phyloP scores from a whole-genome alignment of 768 basidiomycete genomes.

The Agrocybe chaxingu region DNA sequence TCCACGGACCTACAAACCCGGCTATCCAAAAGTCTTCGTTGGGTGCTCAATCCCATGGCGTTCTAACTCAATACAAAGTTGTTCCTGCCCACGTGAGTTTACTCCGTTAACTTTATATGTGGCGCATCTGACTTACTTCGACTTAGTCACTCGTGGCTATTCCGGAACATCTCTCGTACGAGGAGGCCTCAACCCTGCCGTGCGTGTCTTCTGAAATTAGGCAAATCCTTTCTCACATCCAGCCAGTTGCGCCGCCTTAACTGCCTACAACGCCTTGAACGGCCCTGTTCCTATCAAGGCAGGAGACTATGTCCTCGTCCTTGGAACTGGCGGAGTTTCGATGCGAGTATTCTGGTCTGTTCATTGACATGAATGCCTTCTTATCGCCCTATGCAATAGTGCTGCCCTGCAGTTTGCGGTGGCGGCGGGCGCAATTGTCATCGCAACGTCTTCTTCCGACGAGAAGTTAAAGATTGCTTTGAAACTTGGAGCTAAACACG shows the following conservation, averaged over 20 bases:
- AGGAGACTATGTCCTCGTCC: conserved; percentile 56
- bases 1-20: conserved; percentile 38
- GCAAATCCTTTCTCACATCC: not conserved
- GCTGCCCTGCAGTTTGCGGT: conserved; percentile 61
- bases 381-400: conserved; percentile 19
- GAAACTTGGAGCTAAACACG: conserved; percentile 49
- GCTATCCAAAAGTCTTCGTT: conserved; percentile 33
- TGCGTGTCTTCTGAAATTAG: conserved; percentile 20
- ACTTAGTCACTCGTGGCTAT: conserved; percentile 46
- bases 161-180: conserved; percentile 56
- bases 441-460: conserved; percentile 66
- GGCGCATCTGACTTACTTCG: not conserved
- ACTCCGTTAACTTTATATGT: no score
- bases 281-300: conserved; percentile 50
- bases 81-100: conserved; percentile 29
- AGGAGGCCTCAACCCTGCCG: conserved; percentile 65
- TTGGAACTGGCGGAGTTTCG: conserved; percentile 60
- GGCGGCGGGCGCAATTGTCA: conserved; percentile 60
- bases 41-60: conserved; percentile 49
- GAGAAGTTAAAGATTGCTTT: conserved; percentile 53
- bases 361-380: not conserved
- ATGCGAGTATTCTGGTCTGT: conserved; percentile 28
- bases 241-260: conserved; percentile 51
- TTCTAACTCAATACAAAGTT: conserved; percentile 49
- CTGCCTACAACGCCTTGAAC: conserved; percentile 59